Percentiles rank a stretch among this genome's conserved stretches.
phyloP scores from a whole-genome alignment of 768 basidiomycete genomes.

The Trametes elegans region DNA sequence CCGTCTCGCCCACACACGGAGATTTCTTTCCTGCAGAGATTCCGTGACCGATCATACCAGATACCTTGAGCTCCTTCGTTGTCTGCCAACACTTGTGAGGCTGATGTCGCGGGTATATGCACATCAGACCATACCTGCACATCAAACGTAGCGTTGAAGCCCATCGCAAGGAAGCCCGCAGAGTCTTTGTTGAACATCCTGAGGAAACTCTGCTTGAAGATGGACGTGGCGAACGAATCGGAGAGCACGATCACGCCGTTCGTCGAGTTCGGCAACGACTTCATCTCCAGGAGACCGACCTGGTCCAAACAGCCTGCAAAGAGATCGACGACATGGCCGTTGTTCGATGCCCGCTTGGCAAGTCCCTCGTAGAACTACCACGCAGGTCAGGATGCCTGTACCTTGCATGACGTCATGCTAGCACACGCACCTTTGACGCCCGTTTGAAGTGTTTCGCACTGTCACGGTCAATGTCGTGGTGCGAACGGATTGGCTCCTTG shows the following conservation, averaged over 20 bases:
- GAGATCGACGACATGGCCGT: constrained; percentile 92
- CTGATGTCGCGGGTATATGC: background rate
- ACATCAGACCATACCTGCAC: constrained; percentile 65
- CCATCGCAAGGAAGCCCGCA: constrained; percentile 91
- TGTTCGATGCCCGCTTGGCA: constrained; percentile 88
- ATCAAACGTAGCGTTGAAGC: constrained; percentile 98
- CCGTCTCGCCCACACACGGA: constrained; percentile 95
- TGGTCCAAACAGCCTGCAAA: constrained; percentile 98
- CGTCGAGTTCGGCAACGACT: constrained; percentile 89
- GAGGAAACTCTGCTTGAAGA: constrained; percentile 98
- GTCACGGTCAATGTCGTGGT: constrained; percentile 98
- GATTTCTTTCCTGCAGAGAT: constrained; percentile 98
- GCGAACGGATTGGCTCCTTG: constrained; percentile 95
- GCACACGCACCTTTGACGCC: constrained; percentile 75
- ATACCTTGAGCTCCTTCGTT: constrained; percentile 98
- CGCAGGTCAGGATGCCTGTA: constrained; percentile 1
- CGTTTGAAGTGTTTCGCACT: constrained; percentile 97
- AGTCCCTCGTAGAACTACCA: constrained; percentile 91
- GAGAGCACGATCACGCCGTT: constrained; percentile 96
- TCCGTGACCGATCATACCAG: constrained; percentile 95
- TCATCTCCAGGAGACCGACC: constrained; percentile 97
- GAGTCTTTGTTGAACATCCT: constrained; percentile 91
- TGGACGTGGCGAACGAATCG: constrained; percentile 95
- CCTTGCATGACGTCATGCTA: background rate
- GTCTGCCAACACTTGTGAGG: constrained; percentile 50